phyloP scores from a whole-genome alignment of 1,139 yeast species.

The Zygoascus meyerae region DNA sequence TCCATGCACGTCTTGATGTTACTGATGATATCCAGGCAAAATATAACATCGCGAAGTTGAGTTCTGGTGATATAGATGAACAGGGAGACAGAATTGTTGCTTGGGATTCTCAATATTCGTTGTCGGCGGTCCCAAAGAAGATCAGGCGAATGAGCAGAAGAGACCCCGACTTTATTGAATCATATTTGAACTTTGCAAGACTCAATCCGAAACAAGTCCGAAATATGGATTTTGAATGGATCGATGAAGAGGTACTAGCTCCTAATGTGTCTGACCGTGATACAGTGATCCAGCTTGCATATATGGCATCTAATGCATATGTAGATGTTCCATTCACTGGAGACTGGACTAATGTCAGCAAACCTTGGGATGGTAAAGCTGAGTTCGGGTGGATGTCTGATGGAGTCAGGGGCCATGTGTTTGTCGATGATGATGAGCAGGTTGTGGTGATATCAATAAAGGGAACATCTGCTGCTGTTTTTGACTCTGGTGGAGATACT shows the following conservation, averaged over 20 bases:
- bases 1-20: constrained; percentile 20
- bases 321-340: constrained; percentile 71
- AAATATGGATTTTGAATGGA: constrained; percentile 28
- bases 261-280: constrained; percentile 74
- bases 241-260: constrained; percentile 37
- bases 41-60: background rate
- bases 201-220: constrained; percentile 9
- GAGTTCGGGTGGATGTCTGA: constrained; percentile 80
- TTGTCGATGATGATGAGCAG: constrained; percentile 57
- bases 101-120: constrained; percentile 4
- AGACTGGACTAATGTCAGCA: constrained; percentile 83
- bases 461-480: constrained; percentile 89
- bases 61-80: background rate
- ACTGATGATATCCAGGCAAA: constrained; percentile 11
- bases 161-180: constrained; percentile 58
- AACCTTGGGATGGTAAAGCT: constrained; percentile 44
- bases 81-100: constrained; percentile 5
- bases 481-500: constrained; percentile 72
- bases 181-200: constrained; percentile 56
- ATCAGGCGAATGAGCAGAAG: constrained; percentile 52
- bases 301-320: constrained; percentile 89
- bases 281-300: constrained; percentile 69
- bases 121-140: constrained; percentile 15
- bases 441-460: constrained; percentile 78
- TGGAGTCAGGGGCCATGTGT: constrained; percentile 88